Base-by-base conservation (phyloP, 352 stramenopile genomes). In the Globisporangium emineosum region DNA sequence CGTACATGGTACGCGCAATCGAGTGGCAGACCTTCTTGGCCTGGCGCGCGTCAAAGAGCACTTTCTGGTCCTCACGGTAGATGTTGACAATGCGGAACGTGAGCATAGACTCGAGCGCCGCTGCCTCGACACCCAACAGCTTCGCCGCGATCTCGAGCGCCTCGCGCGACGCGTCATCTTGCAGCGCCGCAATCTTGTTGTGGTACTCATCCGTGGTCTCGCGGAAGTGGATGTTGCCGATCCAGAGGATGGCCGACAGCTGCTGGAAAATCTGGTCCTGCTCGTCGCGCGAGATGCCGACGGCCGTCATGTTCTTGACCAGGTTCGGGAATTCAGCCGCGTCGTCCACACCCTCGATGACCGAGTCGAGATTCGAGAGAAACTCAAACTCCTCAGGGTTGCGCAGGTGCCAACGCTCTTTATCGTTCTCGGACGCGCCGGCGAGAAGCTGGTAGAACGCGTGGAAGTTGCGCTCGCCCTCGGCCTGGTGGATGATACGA, bases 381-480 rank as follows among this genome's bases (percentile, higher is more conserved):
- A 90, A 90, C 35, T 84, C 72, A 63, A 90, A 96, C 23, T 83
- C 69, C 47, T 87, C 68, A 0, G 80, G 65, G 17, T 55, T 75
- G 0, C 73, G 73, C 52, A 93, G 60, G 51, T 89, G 75, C 81
- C 81, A 91, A 27, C 76, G 66, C 57, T 76, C 69, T 7, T 72
- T 74, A 29, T 93, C 80, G 3, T 69, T 66, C 6, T 78, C 68
- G 7, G 67, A 83, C 27, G 81, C 88, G 43, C 86, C 89, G 0
- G 85, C 76, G 42, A 97, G 76, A 40, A 98, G 69, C 75, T 98
- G 90, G 77, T 98, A 98, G 72, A 98, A 98, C 21, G 91, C 69
- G 77, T 98, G 93, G 72, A 97, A 98, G 73, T 97, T 98, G 60
- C 93, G 88, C 73, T 98, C 93, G 57, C 84, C 88, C 8, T 88